These are phyloP conservation scores for Sphaerulina vaccinii DNA, from an alignment of 2,329 filamentous ascomycete species.

Conservation along the genomic window DNA sequence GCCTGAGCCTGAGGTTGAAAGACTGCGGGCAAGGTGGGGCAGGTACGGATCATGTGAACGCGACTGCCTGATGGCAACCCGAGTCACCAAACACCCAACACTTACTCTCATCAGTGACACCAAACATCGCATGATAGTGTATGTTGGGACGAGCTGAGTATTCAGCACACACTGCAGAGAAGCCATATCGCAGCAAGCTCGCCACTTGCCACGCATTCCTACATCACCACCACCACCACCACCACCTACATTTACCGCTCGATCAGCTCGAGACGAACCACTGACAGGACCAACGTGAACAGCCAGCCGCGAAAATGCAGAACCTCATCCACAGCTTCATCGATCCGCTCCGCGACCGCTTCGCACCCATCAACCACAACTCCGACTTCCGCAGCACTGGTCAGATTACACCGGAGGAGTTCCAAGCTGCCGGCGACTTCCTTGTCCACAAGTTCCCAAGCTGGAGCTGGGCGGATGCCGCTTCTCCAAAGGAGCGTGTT, in stretches of 20 bases:
- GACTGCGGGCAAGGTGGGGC: no score
- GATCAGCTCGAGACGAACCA: background rate
- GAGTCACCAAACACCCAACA: no score
- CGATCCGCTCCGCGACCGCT: slow-evolving; percentile 86
- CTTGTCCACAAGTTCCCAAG: slow-evolving; percentile 98
- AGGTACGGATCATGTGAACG: no score
- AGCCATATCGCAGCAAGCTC: background rate
- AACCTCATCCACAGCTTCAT: slow-evolving; percentile 82
- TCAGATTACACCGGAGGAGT: slow-evolving; percentile 96
- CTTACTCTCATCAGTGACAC: background rate
- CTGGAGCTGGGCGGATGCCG: slow-evolving; percentile 93
- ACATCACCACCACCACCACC: no score
- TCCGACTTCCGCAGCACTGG: slow-evolving; percentile 93
- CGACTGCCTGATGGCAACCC: no score
- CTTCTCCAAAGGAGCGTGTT: slow-evolving; percentile 74
- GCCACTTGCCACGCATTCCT: background rate
- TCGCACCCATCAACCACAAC: slow-evolving; percentile 82
- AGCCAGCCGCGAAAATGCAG: slow-evolving; percentile 62
- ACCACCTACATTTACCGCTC: background rate
- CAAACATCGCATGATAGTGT: background rate
- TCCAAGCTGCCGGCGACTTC: slow-evolving; percentile 92
- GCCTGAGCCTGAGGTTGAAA: no score
- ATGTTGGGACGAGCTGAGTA: background rate
- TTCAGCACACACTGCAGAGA: slow-evolving; percentile 2
- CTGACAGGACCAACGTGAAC: background rate